These are phyloP conservation scores for Tulasnella sp. DNA, from an alignment of 768 basidiomycete genomes.

Conservation along the genomic window DNA sequence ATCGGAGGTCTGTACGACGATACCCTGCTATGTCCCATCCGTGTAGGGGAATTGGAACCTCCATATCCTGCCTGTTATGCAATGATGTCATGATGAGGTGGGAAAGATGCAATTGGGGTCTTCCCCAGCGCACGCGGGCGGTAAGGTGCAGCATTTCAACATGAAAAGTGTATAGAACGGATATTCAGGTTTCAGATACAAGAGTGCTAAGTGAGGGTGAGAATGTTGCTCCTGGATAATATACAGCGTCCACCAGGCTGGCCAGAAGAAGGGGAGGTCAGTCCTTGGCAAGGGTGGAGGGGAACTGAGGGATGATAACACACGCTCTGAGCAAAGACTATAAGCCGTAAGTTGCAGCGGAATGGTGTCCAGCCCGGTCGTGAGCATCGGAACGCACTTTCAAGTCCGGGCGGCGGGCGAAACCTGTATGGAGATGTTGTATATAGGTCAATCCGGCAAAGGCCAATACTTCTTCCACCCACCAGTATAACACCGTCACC, in stretches of 20 bases:
- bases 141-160: background rate
- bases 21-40: background rate
- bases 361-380: background rate
- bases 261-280: background rate
- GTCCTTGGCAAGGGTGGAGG: background rate
- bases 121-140: background rate
- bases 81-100: background rate
- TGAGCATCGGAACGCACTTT: background rate
- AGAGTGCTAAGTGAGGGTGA: background rate
- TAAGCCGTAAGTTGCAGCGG: background rate
- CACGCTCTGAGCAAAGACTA: background rate
- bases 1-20: background rate
- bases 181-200: background rate
- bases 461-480: slow-evolving; percentile 33
- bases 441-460: background rate
- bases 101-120: background rate
- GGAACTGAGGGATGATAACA: background rate
- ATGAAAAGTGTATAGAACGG: background rate
- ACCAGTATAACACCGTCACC: slow-evolving; percentile 97
- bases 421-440: background rate
- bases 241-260: background rate
- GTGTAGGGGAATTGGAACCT: background rate
- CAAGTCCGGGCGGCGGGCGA: slow-evolving; percentile 17
- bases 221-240: background rate
- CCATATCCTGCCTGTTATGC: background rate